phyloP scores from a whole-genome alignment of 306 rosid genomes.

The Benincasa hispida region DNA sequence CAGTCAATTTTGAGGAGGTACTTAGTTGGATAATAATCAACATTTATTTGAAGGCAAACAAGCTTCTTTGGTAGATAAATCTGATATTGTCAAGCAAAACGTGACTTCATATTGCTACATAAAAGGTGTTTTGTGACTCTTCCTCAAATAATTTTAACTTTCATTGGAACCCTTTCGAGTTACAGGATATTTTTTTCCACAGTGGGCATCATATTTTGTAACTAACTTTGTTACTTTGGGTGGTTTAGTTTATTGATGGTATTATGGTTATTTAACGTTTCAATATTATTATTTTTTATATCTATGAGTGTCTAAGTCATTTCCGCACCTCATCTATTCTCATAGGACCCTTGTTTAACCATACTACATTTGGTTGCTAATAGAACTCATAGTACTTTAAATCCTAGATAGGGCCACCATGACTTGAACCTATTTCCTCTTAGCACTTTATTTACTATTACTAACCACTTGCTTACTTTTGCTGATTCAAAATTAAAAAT shows the following conservation, averaged over 20 bases:
- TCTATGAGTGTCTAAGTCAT: neutral
- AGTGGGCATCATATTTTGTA: too few species aligned
- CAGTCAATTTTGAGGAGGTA: neutral
- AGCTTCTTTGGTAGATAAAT: neutral
- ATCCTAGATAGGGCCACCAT: neutral
- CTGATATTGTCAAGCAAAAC: neutral
- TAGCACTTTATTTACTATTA: neutral
- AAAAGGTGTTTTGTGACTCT: neutral
- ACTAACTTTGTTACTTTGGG: neutral
- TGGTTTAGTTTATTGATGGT: neutral
- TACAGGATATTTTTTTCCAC: too few species aligned
- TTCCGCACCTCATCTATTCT: neutral
- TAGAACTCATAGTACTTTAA: neutral
- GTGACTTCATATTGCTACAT: neutral
- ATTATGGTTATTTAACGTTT: neutral
- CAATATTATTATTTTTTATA: neutral
- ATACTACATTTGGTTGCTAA: neutral
- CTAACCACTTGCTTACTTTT: neutral
- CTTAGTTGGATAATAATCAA: neutral
- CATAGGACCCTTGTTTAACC: neutral
- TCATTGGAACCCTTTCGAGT: neutral
- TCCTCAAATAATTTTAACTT: neutral
- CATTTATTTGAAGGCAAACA: neutral
- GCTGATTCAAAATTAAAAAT: neutral
- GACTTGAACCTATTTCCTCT: neutral